Conservation (phyloP, 352 stramenopile species). For the Pythium scleroteichum region DNA sequence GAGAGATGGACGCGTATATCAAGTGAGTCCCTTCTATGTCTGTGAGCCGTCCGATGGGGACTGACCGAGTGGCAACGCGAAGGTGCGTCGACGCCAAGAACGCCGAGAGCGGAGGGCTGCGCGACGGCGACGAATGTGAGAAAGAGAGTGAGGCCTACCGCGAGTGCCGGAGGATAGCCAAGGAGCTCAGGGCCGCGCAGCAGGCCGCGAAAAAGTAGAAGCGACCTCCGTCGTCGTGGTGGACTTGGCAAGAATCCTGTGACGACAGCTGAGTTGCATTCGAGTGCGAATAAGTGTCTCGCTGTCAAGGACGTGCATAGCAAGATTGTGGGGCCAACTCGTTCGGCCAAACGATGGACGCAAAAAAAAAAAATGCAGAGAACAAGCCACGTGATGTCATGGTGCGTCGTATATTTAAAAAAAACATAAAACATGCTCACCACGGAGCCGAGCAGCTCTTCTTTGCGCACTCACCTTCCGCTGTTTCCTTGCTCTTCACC, state of each 20-base stretch:
- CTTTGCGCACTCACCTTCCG: too few relatives aligned
- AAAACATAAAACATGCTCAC: not conserved
- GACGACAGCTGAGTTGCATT: too few relatives aligned
- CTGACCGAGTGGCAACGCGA: not conserved
- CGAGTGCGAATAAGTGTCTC: too few relatives aligned
- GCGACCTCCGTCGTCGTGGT: not conserved
- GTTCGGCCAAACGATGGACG: too few relatives aligned
- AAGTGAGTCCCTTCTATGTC: conserved; percentile 47
- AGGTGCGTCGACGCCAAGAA: conserved; percentile 44
- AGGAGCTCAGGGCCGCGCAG: conserved; percentile 31
- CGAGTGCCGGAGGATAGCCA: conserved; percentile 35
- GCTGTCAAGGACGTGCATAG: too few relatives aligned
- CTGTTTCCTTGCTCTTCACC: not conserved
- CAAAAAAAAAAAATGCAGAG: not conserved
- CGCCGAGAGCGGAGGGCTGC: conserved; percentile 34
- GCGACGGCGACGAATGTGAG: conserved; percentile 46
- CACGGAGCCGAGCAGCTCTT: too few relatives aligned
- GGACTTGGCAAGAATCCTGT: too few relatives aligned
- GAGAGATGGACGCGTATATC: conserved; percentile 71
- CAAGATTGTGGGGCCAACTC: too few relatives aligned
- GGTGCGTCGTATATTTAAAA: not conserved
- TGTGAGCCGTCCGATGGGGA: not conserved
- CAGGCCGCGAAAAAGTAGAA: conserved; percentile 18
- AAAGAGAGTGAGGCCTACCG: conserved; percentile 43
- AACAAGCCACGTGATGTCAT: not conserved